Evolutionary conservation across 805 yeast genomes (phyloP), one percentile per base, ranked within the genome.

Genomic region (Myxozyma udenii): DNA sequence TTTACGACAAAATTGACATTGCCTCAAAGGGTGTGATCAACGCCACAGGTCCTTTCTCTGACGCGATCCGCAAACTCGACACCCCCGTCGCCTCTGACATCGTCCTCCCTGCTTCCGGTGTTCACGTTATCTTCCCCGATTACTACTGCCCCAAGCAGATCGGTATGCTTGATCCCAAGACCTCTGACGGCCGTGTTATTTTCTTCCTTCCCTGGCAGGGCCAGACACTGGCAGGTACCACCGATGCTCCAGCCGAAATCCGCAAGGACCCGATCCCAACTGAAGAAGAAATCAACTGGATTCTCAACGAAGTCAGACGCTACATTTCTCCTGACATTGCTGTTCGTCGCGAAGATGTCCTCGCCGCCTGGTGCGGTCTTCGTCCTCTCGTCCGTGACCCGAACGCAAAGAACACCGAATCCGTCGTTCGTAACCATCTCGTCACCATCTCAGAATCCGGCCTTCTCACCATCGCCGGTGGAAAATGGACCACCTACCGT

Each of bases 201-300:
- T 90, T 90, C 73, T 90, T 91, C 75, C 76, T 90, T 69, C 98
- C 98, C 62, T 90, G 97, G 97, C 96, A 89, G 74, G 96, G 96
- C 4, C 86, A 89, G 69, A 95, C 90, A 30, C 76, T 90, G 60
- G 96, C 96, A 52, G 98, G 98, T 68, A 90, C 98, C 55, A 90
- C 98, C 50, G 98, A 90, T 73, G 84, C 87, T 46, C 95, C 96
- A 40, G 62, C 70, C 54, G 61, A 58, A 18, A 64, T 72, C 46
- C 68, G 65, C 46, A 58, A 63, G 45, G 70, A 71, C 62, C 97
- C 97, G 50, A 78, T 81, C 45, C 95, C 98, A 25, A 75, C 83
- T 39, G 96, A 90, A 70, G 85, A 82, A 57, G 97, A 90, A 65
- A 88, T 90, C 60, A 81, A 83, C 64, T 95, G 88, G 68, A 87